Conservation (phyloP, 2,329 filamentous ascomycete species). For the Knufia fluminis region DNA sequence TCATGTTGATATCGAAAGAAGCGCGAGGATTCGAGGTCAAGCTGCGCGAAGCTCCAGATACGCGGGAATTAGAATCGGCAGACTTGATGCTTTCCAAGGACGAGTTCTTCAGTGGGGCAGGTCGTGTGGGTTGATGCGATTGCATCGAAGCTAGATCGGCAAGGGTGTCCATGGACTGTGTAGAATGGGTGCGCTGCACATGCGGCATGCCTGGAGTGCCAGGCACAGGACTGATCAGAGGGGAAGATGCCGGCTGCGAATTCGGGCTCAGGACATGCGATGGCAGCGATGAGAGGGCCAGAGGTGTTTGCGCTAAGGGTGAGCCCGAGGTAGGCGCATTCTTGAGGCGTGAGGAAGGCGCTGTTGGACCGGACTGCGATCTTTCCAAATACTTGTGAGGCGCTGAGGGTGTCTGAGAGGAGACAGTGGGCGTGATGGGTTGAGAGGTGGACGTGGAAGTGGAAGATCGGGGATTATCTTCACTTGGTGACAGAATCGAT, state of each 20-base stretch:
- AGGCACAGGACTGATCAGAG: constrained; percentile 30
- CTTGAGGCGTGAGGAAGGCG: constrained; percentile 18
- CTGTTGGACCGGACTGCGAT: constrained; percentile 27
- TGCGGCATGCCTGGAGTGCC: constrained; percentile 28
- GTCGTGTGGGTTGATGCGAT: constrained; percentile 35
- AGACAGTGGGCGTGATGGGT: constrained; percentile 22
- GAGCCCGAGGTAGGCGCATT: constrained; percentile 28
- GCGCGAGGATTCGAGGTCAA: constrained; percentile 27
- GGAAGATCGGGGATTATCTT: constrained; percentile 28
- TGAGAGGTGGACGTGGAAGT: background rate
- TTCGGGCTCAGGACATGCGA: constrained; percentile 32
- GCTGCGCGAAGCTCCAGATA: constrained; percentile 13
- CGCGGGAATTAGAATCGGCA: constrained; percentile 7
- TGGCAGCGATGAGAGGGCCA: constrained; percentile 23
- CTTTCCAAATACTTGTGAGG: constrained; percentile 32
- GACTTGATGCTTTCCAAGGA: constrained; percentile 6
- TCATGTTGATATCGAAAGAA: constrained; percentile 38
- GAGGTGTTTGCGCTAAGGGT: constrained; percentile 32
- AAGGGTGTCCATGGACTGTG: constrained; percentile 41
- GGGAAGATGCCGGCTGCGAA: constrained; percentile 31
- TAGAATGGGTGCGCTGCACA: constrained; percentile 34
- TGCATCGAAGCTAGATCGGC: constrained; percentile 41
- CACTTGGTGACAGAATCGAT: constrained; percentile 37
- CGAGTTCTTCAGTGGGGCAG: constrained; percentile 27
- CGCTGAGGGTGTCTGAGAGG: constrained; percentile 26